A percentile compares a stretch with the other conserved stretches of the same genome.
phyloP scores from a whole-genome alignment of 2,329 filamentous ascomycete genomes.

The Xylariaceae sp. region DNA sequence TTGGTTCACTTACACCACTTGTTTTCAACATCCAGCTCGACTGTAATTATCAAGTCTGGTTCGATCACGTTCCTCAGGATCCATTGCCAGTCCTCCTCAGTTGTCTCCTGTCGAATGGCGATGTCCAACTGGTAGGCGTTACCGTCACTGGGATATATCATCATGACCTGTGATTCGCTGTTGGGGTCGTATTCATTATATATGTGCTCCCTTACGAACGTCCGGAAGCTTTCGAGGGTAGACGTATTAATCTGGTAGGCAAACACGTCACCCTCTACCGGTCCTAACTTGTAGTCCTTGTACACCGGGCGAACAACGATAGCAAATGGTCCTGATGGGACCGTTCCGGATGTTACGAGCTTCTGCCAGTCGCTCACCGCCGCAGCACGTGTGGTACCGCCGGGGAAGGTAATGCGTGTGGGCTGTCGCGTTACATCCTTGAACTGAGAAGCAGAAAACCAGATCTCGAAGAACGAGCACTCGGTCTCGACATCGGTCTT shows the following conservation, averaged over 20 bases:
- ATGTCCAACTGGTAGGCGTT: constrained; percentile 12
- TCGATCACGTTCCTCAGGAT: constrained; percentile 27
- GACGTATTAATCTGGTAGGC: background rate
- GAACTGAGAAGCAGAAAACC: constrained; percentile 19
- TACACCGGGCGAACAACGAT: constrained; percentile 23
- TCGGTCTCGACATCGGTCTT: background rate
- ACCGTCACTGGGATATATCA: constrained; percentile 15
- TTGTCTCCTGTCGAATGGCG: constrained; percentile 24
- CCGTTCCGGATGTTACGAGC: background rate
- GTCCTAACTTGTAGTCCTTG: constrained; percentile 15
- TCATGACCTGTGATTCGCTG: constrained; percentile 12
- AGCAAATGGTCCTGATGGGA: constrained; percentile 1
- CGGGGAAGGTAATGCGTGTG: constrained; percentile 4
- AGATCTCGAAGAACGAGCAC: constrained; percentile 20
- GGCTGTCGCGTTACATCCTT: constrained; percentile 3
- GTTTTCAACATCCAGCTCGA: constrained; percentile 12
- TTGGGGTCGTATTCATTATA: constrained; percentile 7
- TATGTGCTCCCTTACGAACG: background rate
- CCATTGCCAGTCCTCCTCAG: constrained; percentile 25
- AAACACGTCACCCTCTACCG: too few species aligned
- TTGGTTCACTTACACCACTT: constrained; percentile 26
- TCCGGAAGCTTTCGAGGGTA: constrained; percentile 1
- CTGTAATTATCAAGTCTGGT: constrained; percentile 16
- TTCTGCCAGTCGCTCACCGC: constrained; percentile 3
- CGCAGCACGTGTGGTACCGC: background rate